Base-by-base conservation (phyloP, 2,329 filamentous ascomycete genomes). In the Claviceps cyperi region DNA sequence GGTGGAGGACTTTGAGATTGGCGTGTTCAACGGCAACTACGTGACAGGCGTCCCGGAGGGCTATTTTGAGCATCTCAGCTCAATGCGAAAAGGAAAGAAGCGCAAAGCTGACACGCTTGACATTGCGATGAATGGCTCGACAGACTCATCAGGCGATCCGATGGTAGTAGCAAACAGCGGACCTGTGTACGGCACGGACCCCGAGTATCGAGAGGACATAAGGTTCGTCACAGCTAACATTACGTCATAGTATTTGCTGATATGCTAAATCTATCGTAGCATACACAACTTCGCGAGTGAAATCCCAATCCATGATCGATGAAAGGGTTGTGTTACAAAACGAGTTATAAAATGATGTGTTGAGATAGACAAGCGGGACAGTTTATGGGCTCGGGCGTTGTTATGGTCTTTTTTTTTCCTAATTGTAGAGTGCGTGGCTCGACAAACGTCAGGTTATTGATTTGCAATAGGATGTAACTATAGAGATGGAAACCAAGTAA, bases 11-110 rank as follows among this genome's bases (percentile, higher is more conserved):
- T 96, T 96, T 57, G 91, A 97, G 63, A 81, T 94, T 2, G 90
- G 91, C 49, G 90, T 96, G 8, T 96, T 97, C 70, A 88, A 82
- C 61, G 91, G 91, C 44, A 80, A 81, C 55, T 96, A 96, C 66
- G 75, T 86, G 53, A 96, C 91, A 0, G 80, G 80, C 0, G 84
- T 96, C 1, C 78, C 83, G 1, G 76, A 81, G 6, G 81, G 77
- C 38, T 96, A 96, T 68, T 92, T 96, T 57, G 80, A 86, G 56
- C 86, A 88, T 59, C 73, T 94, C 5, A 83, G 86, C 66, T 71
- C 75, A 52, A 67, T 89, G 17, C 75, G 86, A 64, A 83, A 78
- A 28, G 36, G 37, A 5, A 49, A 51, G 22, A 24, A 35, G 21
- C 28, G 43, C 21, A 44, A 49, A 11, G 43, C 43, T 4, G 43